Percentiles rank a stretch among this genome's conserved stretches.
Evolutionary conservation across 2,329 filamentous ascomycete genomes (phyloP).

Genomic region (Sporothrix brunneoviolacea): DNA sequence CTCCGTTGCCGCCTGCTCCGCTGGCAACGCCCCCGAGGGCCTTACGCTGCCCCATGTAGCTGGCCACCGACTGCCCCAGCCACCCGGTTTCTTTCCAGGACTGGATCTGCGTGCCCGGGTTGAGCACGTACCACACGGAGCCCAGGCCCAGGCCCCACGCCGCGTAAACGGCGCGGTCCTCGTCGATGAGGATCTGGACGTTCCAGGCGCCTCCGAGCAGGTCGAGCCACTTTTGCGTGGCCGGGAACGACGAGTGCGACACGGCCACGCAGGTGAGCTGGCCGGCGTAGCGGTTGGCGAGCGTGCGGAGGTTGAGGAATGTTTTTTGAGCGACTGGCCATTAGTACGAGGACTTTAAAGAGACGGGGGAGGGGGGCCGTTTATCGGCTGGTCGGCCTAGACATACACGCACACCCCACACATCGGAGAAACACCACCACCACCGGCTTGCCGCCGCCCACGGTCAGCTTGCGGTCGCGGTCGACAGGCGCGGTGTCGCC

Average conservation of each 20-base stretch:
- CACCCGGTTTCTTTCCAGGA: constrained; percentile 50
- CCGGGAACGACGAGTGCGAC: constrained; percentile 50
- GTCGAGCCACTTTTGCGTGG: constrained; percentile 51
- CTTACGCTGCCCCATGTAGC: constrained; percentile 33
- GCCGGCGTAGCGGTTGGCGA: constrained; percentile 45
- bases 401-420: constrained; percentile 50
- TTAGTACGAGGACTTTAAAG: too few relatives aligned
- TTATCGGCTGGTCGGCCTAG: too few relatives aligned
- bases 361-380: too few relatives aligned
- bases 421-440: constrained; percentile 48
- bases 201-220: constrained; percentile 52
- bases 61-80: constrained; percentile 45
- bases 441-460: constrained; percentile 38
- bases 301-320: constrained; percentile 48
- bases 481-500: constrained; percentile 44
- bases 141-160: constrained; percentile 52
- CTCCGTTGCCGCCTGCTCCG: constrained; percentile 25
- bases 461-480: constrained; percentile 35
- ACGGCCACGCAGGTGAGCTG: constrained; percentile 50
- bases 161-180: constrained; percentile 50
- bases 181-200: constrained; percentile 49
- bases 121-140: constrained; percentile 45
- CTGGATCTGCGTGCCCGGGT: constrained; percentile 45
- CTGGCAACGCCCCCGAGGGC: constrained; percentile 22
- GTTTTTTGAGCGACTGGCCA: constrained; percentile 47